Evolutionary conservation across 2,329 filamentous ascomycete species (phyloP), one percentile per base, ranked within the genome.

Genomic region (Paecilomyces dactylethromorphus): DNA sequence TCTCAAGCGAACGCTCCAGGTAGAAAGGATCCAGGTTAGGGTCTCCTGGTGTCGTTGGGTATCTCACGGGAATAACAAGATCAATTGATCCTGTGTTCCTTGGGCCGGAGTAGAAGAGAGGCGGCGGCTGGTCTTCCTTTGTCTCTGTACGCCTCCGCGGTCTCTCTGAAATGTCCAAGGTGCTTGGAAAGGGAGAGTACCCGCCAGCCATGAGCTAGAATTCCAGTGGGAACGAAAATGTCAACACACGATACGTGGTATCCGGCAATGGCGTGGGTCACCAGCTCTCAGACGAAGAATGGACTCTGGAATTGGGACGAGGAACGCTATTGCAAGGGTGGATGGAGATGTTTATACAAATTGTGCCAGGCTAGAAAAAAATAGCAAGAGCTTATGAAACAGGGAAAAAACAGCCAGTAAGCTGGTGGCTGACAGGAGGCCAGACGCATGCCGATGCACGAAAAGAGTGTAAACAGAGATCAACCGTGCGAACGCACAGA

Each of bases 11-110:
- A 49, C 70, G 65, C 59, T 76, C 73, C 22, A 76, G 70, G 55
- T 75, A 76, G 62, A 75, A 76, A 3, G 73, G 73, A 58, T 75
- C 73, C 5, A 66, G 65, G 51, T 72, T 71, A 13, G 72, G 66
- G 31, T 76, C 73, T 60, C 73, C 72, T 3, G 54, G 54, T 24
- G 60, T 18, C 51, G 56, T 21, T 1, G 51, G 54, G 31, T 39
- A 32, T 45, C 55, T 62, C 15, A 56, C 13, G 12, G 58, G 55
- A 22, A 45, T 58, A 18, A 54, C 60, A 51, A 32, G 53, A 50
- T 62, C 58, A 22, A 53, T 54, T 24, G 52, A 55, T 32, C 32
- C 54, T 18, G 59, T 29, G 39, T 49, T 29, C n/a, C 53, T 31
- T 29, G 53, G n/a, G 11, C 18, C 11, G 18, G 24, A n/a, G 13